Conservation (phyloP, 768 basidiomycete genomes). For the Serendipita sp. region DNA sequence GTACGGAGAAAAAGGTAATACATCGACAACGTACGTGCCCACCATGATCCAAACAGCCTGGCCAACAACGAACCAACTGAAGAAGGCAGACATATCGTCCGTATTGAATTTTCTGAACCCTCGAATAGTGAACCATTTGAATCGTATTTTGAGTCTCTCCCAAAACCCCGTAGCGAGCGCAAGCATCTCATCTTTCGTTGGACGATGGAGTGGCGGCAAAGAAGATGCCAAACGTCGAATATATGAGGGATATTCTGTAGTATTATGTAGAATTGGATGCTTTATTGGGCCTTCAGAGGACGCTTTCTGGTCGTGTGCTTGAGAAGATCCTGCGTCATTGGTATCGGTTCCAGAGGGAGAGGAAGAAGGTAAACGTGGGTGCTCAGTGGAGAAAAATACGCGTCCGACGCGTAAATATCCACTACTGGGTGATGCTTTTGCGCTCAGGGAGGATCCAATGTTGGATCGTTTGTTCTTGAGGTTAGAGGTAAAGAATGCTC, state of each 20-base stretch:
- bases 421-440: background rate
- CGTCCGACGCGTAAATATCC: background rate
- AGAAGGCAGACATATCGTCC: slow-evolving; percentile 92
- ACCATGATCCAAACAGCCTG: slow-evolving; percentile 92
- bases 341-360: background rate
- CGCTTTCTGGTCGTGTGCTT: background rate
- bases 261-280: background rate
- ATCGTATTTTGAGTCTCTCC: slow-evolving; percentile 76
- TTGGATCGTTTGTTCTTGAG: background rate
- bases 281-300: background rate
- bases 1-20: background rate
- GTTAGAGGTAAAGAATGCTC: background rate
- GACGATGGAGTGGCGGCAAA: slow-evolving; percentile 48
- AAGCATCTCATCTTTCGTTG: slow-evolving; percentile 80
- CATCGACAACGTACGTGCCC: slow-evolving; percentile 53
- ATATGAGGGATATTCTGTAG: slow-evolving; percentile 46
- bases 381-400: background rate
- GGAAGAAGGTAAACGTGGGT: background rate
- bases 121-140: slow-evolving; percentile 94
- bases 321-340: background rate
- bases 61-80: slow-evolving; percentile 92
- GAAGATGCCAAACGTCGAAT: slow-evolving; percentile 65
- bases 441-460: background rate
- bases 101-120: slow-evolving; percentile 91
- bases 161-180: slow-evolving; percentile 79